These are phyloP conservation scores for Podospora bellae-mahoneyi DNA, from an alignment of 495 filamentous ascomycete species.

Conservation along the genomic window DNA sequence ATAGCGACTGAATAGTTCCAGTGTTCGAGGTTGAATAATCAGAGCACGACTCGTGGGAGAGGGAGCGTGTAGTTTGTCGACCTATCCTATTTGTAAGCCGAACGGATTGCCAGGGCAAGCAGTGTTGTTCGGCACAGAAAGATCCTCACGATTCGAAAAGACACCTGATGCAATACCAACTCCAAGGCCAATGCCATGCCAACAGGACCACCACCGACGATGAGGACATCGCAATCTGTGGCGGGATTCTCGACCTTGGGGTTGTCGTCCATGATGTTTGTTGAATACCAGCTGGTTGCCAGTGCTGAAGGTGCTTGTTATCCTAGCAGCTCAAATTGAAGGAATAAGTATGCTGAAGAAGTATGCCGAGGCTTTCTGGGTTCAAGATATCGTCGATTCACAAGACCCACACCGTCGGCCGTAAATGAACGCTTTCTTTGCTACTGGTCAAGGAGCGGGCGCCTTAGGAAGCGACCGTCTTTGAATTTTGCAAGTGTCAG, in stretches of 20 bases:
- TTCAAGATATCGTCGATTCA: not conserved
- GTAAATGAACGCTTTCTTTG: not conserved
- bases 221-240: not conserved
- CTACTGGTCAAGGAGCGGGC: not conserved
- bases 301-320: not conserved
- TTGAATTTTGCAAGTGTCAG: not conserved
- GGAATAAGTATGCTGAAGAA: not conserved
- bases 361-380: not conserved
- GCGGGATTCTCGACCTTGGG: not conserved
- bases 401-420: not conserved
- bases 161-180: not conserved
- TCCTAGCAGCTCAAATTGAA: not conserved
- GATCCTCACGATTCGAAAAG: not conserved
- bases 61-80: not conserved
- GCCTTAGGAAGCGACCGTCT: not conserved
- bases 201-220: not conserved
- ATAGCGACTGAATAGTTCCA: conserved; percentile 47
- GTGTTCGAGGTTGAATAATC: conserved; percentile 42
- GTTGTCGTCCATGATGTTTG: not conserved
- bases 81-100: not conserved
- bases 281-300: not conserved
- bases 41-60: conserved; percentile 36
- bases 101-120: not conserved
- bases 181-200: not conserved
- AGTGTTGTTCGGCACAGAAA: not conserved